phyloP scores from a whole-genome alignment of 805 yeast genomes.

The Teunomyces tritomae region DNA sequence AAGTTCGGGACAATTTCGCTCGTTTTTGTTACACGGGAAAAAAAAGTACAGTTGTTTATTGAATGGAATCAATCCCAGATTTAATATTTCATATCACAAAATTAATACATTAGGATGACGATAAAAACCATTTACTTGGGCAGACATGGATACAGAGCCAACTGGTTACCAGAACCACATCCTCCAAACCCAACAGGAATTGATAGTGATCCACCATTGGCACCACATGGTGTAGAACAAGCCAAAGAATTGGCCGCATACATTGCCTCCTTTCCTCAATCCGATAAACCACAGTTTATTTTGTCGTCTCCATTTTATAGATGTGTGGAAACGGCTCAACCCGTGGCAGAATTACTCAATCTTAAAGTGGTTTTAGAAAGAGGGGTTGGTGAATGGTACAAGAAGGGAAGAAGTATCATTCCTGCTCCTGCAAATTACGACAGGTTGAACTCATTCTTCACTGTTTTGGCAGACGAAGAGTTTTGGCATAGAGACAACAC shows the following conservation, averaged over 20 bases:
- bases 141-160: slow-evolving; percentile 88
- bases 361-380: slow-evolving; percentile 66
- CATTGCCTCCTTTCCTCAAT: slow-evolving; percentile 39
- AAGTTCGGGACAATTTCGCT: too few relatives aligned
- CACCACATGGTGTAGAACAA: slow-evolving; percentile 85
- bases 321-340: slow-evolving; percentile 78
- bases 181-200: slow-evolving; percentile 85
- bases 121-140: slow-evolving; percentile 64
- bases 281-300: slow-evolving; percentile 66
- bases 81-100: not conserved
- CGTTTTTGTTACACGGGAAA: too few relatives aligned
- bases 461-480: slow-evolving; percentile 26
- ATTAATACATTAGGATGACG: slow-evolving; percentile 21
- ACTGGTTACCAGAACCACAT: slow-evolving; percentile 75
- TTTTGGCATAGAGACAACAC: slow-evolving; percentile 48
- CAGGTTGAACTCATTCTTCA: slow-evolving; percentile 52
- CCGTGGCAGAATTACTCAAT: slow-evolving; percentile 59
- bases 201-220: slow-evolving; percentile 84
- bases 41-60: too few relatives aligned
- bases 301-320: slow-evolving; percentile 85
- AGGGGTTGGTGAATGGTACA: slow-evolving; percentile 93
- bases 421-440: slow-evolving; percentile 66
- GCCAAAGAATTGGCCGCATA: slow-evolving; percentile 74
- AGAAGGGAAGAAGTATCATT: slow-evolving; percentile 60
- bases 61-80: too few relatives aligned